Percentiles rank a stretch among this genome's conserved stretches.
phyloP scores from a whole-genome alignment of 2,329 filamentous ascomycete genomes.

The Ambrosiella cleistominuta region DNA sequence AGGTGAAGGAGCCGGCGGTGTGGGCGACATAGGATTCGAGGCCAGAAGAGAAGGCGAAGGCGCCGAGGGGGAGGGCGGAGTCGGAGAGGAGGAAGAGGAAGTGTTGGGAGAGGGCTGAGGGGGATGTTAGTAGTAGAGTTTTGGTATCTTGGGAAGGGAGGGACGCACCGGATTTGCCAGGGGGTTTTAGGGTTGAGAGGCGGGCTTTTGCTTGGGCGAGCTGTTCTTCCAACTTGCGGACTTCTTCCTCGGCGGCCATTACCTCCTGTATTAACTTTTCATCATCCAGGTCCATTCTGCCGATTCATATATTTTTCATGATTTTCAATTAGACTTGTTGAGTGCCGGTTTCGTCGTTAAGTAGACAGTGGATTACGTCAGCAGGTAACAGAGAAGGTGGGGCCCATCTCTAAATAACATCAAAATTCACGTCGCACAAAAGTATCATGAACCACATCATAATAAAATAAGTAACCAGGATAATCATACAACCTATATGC shows the following conservation, averaged over 20 bases:
- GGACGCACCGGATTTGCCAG: neutral
- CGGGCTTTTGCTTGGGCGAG: neutral
- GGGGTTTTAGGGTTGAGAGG: neutral
- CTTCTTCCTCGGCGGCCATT: conserved; percentile 5
- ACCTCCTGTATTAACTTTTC: neutral
- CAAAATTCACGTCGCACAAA: too few relatives aligned
- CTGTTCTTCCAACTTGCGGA: conserved; percentile 7
- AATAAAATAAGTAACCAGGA: neutral
- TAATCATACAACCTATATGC: neutral
- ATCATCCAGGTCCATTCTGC: neutral
- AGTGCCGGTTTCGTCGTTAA: too few relatives aligned
- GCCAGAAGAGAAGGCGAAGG: conserved; percentile 74
- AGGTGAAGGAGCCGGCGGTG: conserved; percentile 34
- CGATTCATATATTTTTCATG: too few relatives aligned
- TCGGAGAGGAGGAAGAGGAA: conserved; percentile 63
- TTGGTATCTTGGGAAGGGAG: neutral
- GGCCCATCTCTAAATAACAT: too few relatives aligned
- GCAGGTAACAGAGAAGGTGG: too few relatives aligned
- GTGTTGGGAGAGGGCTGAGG: conserved; percentile 28
- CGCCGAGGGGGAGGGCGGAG: conserved; percentile 64
- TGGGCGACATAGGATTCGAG: conserved; percentile 71
- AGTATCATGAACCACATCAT: too few relatives aligned
- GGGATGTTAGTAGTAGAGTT: neutral
- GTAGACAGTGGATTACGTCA: too few relatives aligned
- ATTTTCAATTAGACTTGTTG: too few relatives aligned